Evolutionary conservation across 192 early-diverging fungal genomes (phyloP).

Genomic region (Funneliformis geosporum): DNA sequence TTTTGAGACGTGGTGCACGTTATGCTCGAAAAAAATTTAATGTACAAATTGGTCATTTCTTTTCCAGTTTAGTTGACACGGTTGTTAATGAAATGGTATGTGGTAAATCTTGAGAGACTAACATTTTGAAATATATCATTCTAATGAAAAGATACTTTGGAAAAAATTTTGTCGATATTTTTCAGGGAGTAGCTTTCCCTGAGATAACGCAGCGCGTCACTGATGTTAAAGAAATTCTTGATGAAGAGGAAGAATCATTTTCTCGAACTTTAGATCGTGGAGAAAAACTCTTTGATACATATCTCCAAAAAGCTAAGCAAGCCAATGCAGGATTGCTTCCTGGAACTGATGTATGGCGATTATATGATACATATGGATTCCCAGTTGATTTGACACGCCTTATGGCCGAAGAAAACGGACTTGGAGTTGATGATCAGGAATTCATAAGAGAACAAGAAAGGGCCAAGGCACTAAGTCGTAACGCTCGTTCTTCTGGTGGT

Average conservation of each 20-base stretch:
- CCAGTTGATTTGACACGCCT: constrained; percentile 95
- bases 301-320: constrained; percentile 66
- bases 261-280: constrained; percentile 96
- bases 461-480: constrained; percentile 75
- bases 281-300: constrained; percentile 88
- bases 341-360: constrained; percentile 92
- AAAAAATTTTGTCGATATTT: background rate
- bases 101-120: background rate
- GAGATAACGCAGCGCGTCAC: constrained; percentile 77
- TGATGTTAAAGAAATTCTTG: constrained; percentile 91
- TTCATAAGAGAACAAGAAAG: constrained; percentile 77
- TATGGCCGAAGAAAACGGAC: constrained; percentile 96
- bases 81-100: constrained; percentile 87
- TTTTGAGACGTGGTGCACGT: constrained; percentile 90
- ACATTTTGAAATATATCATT: too few relatives aligned
- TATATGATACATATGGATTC: constrained; percentile 99
- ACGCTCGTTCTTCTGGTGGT: constrained; percentile 51
- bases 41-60: constrained; percentile 89
- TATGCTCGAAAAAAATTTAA: constrained; percentile 93
- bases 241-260: constrained; percentile 95
- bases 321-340: constrained; percentile 62
- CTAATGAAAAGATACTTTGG: background rate
- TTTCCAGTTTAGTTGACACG: constrained; percentile 89
- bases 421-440: constrained; percentile 80
- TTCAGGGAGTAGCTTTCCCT: constrained; percentile 85